phyloP scores from a whole-genome alignment of 2,329 filamentous ascomycete genomes.

The Diaporthe ilicicola region DNA sequence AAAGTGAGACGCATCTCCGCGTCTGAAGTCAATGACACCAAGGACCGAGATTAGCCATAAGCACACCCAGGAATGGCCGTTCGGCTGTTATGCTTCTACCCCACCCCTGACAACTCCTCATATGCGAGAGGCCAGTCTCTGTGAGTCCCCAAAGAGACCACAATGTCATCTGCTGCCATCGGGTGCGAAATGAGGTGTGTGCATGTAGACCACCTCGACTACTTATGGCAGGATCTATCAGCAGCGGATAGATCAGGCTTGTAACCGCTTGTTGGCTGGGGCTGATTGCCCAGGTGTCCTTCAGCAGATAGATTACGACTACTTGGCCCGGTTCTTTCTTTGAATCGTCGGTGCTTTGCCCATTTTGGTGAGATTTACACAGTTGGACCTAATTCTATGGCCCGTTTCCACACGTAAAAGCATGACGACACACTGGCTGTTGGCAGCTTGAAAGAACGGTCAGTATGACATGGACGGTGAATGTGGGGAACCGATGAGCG shows the following conservation, averaged over 20 bases:
- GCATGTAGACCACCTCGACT: neutral
- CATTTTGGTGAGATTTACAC: neutral
- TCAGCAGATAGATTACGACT: too few relatives aligned
- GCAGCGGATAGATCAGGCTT: too few relatives aligned
- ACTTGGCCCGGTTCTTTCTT: neutral
- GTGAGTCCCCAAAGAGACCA: neutral
- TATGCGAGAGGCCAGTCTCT: neutral
- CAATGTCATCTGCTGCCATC: neutral
- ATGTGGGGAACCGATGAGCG: constrained; percentile 4
- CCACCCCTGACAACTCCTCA: neutral
- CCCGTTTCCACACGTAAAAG: too few relatives aligned
- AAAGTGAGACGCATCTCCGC: neutral
- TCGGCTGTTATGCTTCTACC: neutral
- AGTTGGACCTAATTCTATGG: too few relatives aligned
- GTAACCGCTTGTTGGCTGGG: too few relatives aligned
- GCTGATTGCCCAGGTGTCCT: too few relatives aligned
- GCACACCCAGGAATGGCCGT: neutral
- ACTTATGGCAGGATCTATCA: neutral
- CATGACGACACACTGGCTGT: too few relatives aligned
- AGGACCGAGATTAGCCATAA: neutral
- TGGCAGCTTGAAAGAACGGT: neutral
- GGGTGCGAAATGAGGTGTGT: neutral
- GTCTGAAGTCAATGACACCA: neutral
- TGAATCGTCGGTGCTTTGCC: neutral
- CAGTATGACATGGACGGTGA: neutral